Percentiles rank a stretch among this genome's conserved stretches.
Evolutionary conservation across 2,329 filamentous ascomycete species (phyloP).

Genomic region (Gaeumannomyces tritici): DNA sequence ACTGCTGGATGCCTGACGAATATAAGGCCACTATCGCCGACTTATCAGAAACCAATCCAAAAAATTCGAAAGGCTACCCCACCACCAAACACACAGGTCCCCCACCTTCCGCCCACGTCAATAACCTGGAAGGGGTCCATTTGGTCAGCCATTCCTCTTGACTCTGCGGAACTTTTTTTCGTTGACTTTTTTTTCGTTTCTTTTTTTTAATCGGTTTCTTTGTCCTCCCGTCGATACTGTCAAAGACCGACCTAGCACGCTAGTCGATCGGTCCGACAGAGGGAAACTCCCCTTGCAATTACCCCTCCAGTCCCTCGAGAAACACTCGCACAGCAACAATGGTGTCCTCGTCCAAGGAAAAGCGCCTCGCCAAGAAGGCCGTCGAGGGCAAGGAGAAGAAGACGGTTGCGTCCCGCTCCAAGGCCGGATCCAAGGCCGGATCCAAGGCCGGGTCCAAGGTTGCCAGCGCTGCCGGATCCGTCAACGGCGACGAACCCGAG

Average conservation of each 20-base stretch:
- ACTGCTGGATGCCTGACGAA: not conserved
- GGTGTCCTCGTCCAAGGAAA: conserved; percentile 62
- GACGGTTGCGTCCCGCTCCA: conserved; percentile 56
- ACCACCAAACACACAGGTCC: conserved; percentile 1
- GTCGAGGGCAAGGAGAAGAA: conserved; percentile 70
- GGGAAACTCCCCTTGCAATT: not conserved
- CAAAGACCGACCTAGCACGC: not conserved
- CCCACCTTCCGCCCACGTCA: conserved; percentile 2
- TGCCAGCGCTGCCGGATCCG: conserved; percentile 53
- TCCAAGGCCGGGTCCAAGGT: conserved; percentile 56
- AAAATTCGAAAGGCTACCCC: not conserved
- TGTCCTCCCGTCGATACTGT: not conserved
- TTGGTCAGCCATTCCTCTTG: not conserved
- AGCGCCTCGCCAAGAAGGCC: conserved; percentile 62
- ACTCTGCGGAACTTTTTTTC: not conserved
- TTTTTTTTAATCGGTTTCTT: not conserved
- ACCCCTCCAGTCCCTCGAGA: not conserved
- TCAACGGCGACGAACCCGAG: conserved; percentile 60
- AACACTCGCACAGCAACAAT: conserved; percentile 32
- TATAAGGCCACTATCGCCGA: not conserved
- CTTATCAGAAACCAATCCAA: conserved; percentile 3
- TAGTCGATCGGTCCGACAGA: not conserved
- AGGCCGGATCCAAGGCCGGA: conserved; percentile 58
- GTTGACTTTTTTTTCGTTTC: not conserved
- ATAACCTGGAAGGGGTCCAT: conserved; percentile 2